Evolutionary conservation across 805 yeast genomes (phyloP).

Genomic region (Yarrowia deformans): DNA sequence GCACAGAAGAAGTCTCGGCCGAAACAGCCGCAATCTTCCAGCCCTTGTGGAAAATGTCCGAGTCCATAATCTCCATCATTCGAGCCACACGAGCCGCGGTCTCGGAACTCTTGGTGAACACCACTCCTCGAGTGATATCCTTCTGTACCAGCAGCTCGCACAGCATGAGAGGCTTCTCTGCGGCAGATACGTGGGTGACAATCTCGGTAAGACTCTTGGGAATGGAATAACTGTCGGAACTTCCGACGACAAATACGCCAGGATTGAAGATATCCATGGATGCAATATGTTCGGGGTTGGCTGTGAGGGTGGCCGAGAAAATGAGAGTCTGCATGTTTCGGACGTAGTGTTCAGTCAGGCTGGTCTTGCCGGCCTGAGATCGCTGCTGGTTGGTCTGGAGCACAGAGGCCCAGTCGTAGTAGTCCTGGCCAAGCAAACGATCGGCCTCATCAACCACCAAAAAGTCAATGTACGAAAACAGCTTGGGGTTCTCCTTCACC

Average conservation of each 20-base stretch:
- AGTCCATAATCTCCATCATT: constrained; percentile 58
- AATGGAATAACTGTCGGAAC: constrained; percentile 50
- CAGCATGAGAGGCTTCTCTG: constrained; percentile 76
- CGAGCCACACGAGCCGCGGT: constrained; percentile 80
- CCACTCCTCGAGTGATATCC: constrained; percentile 53
- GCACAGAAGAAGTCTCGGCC: constrained; percentile 52
- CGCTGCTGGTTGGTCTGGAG: constrained; percentile 44
- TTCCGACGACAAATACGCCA: constrained; percentile 75
- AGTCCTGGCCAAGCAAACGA: constrained; percentile 89
- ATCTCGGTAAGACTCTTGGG: constrained; percentile 52
- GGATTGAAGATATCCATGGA: constrained; percentile 74
- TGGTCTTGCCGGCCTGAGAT: constrained; percentile 15
- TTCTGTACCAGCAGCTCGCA: constrained; percentile 58
- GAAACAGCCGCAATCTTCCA: constrained; percentile 43
- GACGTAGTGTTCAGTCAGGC: constrained; percentile 21
- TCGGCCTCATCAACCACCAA: constrained; percentile 93
- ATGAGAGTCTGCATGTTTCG: constrained; percentile 68
- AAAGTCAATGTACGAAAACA: constrained; percentile 64
- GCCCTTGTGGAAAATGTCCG: constrained; percentile 42
- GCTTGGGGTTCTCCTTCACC: constrained; percentile 51
- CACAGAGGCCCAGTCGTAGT: constrained; percentile 87
- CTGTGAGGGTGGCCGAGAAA: constrained; percentile 91
- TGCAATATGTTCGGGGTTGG: constrained; percentile 87
- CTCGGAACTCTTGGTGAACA: constrained; percentile 84
- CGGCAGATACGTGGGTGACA: constrained; percentile 47